Evolutionary conservation across 2,329 filamentous ascomycete species (phyloP).

Genomic region (Aspergillus sp.): DNA sequence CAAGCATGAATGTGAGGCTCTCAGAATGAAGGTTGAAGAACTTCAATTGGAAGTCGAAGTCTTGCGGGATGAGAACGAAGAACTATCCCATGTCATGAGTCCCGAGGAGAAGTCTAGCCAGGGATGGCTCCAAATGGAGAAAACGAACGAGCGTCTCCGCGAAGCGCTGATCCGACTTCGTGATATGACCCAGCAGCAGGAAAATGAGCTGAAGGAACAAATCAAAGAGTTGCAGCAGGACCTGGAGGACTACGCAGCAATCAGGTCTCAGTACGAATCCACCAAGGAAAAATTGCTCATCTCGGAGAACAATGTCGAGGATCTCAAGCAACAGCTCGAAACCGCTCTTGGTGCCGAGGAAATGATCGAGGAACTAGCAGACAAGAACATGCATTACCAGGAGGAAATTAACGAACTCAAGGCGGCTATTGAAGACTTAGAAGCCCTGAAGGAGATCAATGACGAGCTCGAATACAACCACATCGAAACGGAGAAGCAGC

Average conservation of each 20-base stretch:
- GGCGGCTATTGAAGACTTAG: conserved; percentile 78
- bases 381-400: conserved; percentile 78
- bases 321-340: conserved; percentile 87
- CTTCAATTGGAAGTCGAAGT: conserved; percentile 85
- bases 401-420: conserved; percentile 82
- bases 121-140: conserved; percentile 88
- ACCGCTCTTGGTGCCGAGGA: conserved; percentile 84
- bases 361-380: conserved; percentile 88
- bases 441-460: conserved; percentile 85
- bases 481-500: conserved; percentile 86
- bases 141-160: conserved; percentile 80
- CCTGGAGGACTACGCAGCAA: conserved; percentile 61
- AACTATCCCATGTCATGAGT: conserved; percentile 79
- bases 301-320: conserved; percentile 72
- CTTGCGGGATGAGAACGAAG: conserved; percentile 79
- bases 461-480: conserved; percentile 94
- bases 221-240: conserved; percentile 73
- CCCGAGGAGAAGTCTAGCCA: conserved; percentile 82
- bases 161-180: conserved; percentile 81
- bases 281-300: conserved; percentile 71
- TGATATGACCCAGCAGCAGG: conserved; percentile 82
- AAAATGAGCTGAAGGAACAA: conserved; percentile 73
- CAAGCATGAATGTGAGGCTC: conserved; percentile 73
- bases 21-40: conserved; percentile 77
- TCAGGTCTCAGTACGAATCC: conserved; percentile 68